Percentiles rank a stretch among this genome's conserved stretches.
phyloP scores from a whole-genome alignment of 352 stramenopile genomes.

The Globisporangium yorkense region DNA sequence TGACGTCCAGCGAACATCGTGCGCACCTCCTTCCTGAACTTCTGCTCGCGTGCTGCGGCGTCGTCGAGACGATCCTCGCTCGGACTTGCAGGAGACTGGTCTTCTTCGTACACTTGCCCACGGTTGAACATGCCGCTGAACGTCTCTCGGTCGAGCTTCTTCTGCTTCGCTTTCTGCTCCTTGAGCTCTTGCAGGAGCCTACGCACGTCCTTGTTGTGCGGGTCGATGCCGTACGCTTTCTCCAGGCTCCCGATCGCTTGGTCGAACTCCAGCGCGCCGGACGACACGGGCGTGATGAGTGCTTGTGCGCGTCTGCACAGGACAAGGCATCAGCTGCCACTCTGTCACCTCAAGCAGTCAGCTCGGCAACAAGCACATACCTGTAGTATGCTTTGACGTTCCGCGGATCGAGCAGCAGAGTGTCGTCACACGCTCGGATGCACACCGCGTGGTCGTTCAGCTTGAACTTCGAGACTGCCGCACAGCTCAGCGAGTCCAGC shows the following conservation, averaged over 20 bases:
- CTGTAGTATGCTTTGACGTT: constrained; percentile 82
- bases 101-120: constrained; percentile 53
- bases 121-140: constrained; percentile 84
- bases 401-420: constrained; percentile 42
- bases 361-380: constrained; percentile 10
- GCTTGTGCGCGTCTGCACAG: constrained; percentile 52
- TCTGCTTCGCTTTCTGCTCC: constrained; percentile 59
- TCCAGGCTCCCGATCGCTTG: constrained; percentile 66
- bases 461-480: constrained; percentile 71
- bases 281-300: constrained; percentile 68
- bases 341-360: not conserved
- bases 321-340: not conserved
- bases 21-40: constrained; percentile 50
- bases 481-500: not conserved
- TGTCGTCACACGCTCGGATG: constrained; percentile 66
- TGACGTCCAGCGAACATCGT: not conserved
- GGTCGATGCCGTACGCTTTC: constrained; percentile 53
- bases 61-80: constrained; percentile 11
- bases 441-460: constrained; percentile 58
- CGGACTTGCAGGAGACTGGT: constrained; percentile 2
- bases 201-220: constrained; percentile 49
- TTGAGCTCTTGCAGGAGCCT: constrained; percentile 67
- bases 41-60: constrained; percentile 30
- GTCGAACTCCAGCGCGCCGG: constrained; percentile 72
- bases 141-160: constrained; percentile 58